A percentile compares a stretch with the other conserved stretches of the same genome.
phyloP scores from a whole-genome alignment of 1,284 basidiomycete genomes.

The Austropuccinia psidii region DNA sequence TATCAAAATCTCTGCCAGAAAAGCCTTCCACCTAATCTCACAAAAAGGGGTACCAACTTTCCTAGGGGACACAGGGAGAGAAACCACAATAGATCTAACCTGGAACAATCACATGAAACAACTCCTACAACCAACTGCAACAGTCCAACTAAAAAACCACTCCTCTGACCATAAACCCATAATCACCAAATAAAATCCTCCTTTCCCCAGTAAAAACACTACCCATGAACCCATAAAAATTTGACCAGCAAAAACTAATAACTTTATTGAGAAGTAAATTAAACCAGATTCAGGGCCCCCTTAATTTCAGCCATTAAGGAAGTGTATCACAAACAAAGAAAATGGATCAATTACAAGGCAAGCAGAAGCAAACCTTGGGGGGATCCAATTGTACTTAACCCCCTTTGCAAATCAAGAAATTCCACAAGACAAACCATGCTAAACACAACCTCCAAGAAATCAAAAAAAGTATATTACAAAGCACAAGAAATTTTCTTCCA shows the following conservation, averaged over 20 bases:
- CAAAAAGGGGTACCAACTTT: conserved; percentile 15
- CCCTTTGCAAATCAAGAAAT: not conserved
- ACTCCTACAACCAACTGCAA: too few relatives aligned
- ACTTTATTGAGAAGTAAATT: too few relatives aligned
- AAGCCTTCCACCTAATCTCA: not conserved
- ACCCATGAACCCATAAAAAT: too few relatives aligned
- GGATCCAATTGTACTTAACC: not conserved
- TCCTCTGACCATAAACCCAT: not conserved
- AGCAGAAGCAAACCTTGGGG: not conserved
- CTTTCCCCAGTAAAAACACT: too few relatives aligned
- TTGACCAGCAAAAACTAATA: too few relatives aligned
- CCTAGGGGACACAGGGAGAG: not conserved
- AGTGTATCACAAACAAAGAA: not conserved
- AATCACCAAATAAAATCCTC: too few relatives aligned
- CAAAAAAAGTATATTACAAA: too few relatives aligned
- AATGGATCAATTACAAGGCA: not conserved
- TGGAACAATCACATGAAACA: too few relatives aligned
- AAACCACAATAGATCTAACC: not conserved
- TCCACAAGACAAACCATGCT: not conserved
- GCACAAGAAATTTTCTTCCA: too few relatives aligned
- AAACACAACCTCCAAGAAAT: too few relatives aligned
- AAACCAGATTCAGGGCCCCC: too few relatives aligned
- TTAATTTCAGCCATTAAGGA: too few relatives aligned
- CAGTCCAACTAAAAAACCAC: not conserved
- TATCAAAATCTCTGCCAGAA: not conserved